Percentiles rank a stretch among this genome's conserved stretches.
These are phyloP conservation scores for Rhodotorula graminis DNA, from an alignment of 768 basidiomycete species.

Conservation along the genomic window DNA sequence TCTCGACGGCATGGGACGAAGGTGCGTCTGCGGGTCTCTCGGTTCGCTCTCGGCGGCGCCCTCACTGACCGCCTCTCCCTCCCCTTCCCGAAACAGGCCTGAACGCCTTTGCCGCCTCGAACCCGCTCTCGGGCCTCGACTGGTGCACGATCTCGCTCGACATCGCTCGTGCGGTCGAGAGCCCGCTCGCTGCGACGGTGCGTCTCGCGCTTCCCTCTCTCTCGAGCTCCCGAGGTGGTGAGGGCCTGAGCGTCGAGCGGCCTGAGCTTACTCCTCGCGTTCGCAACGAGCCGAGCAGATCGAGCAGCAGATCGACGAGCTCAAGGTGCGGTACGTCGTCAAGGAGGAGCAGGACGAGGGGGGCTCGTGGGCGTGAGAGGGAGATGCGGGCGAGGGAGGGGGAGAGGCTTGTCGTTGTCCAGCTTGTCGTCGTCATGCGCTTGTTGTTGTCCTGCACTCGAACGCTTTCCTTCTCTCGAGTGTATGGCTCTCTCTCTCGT, in stretches of 20 bases:
- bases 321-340: background rate
- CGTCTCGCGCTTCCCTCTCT: background rate
- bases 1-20: conserved; percentile 10
- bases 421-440: background rate
- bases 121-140: too few relatives aligned
- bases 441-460: background rate
- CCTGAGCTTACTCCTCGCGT: too few relatives aligned
- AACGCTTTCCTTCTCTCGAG: background rate
- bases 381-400: too few relatives aligned
- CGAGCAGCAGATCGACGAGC: background rate
- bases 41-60: background rate
- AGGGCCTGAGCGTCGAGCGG: too few relatives aligned
- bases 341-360: background rate
- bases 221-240: background rate
- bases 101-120: background rate
- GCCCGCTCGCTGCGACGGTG: background rate
- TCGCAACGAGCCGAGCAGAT: background rate
- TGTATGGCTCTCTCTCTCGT: too few relatives aligned
- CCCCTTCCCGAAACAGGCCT: background rate
- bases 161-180: background rate
- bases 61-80: background rate
- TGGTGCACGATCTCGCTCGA: background rate
- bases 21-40: conserved; percentile 1
- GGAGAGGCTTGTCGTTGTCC: background rate
- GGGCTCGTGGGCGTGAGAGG: too few relatives aligned